These are phyloP conservation scores for Pestalotiopsis sp. DNA, from an alignment of 2,329 filamentous ascomycete genomes.

Conservation along the genomic window DNA sequence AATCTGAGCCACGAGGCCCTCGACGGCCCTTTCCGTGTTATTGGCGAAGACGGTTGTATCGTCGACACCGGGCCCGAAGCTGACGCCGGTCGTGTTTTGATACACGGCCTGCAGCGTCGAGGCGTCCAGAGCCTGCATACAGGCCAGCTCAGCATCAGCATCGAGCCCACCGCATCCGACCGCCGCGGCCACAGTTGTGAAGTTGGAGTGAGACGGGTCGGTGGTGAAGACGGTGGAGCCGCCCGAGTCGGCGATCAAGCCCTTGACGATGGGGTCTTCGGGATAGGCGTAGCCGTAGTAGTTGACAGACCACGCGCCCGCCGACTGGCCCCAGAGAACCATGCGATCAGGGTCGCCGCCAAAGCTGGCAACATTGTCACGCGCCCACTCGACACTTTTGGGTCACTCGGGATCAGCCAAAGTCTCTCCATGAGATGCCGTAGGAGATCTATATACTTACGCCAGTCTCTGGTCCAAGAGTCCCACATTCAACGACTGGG, in stretches of 20 bases:
- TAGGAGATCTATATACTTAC: not conserved
- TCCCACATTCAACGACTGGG: constrained; percentile 43
- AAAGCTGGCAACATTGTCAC: constrained; percentile 48
- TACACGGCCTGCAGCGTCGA: constrained; percentile 16
- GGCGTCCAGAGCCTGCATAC: constrained; percentile 24
- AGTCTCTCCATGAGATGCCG: not conserved
- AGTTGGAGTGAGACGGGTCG: constrained; percentile 27
- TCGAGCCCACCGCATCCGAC: constrained; percentile 25
- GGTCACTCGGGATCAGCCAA: constrained; percentile 28
- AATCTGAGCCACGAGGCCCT: constrained; percentile 15
- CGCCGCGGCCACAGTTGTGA: constrained; percentile 24
- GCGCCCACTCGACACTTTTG: constrained; percentile 42
- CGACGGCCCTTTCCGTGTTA: constrained; percentile 11
- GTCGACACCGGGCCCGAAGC: constrained; percentile 14
- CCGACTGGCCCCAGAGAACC: constrained; percentile 49
- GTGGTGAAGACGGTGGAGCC: constrained; percentile 39
- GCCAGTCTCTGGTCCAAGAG: constrained; percentile 52
- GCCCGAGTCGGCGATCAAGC: constrained; percentile 26
- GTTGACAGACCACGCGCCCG: constrained; percentile 43
- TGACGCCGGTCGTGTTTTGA: constrained; percentile 8
- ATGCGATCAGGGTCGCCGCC: constrained; percentile 47
- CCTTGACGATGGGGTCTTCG: constrained; percentile 45
- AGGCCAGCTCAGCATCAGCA: constrained; percentile 23
- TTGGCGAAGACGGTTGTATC: constrained; percentile 15
- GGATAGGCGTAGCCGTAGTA: constrained; percentile 46